Evolutionary conservation across 192 early-diverging fungal species (phyloP), one percentile per base, ranked within the genome.

Genomic region (Umbelopsis vinacea): DNA sequence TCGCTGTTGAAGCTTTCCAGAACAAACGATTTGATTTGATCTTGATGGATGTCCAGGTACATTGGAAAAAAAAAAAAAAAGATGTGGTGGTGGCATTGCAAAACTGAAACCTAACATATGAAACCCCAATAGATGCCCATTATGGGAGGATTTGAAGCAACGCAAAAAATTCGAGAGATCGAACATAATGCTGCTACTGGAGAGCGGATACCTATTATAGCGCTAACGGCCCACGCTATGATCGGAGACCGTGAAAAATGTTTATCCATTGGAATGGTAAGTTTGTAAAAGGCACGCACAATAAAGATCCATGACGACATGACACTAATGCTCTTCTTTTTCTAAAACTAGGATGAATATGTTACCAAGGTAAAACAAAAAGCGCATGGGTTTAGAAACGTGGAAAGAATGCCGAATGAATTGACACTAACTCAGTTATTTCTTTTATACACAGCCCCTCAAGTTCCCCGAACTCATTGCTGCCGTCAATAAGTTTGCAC

Each of bases 211-310:
- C 93, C 93, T 0, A 95, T 96, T 54, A 89, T 93, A 69, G 94
- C 93, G 7, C 76, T 96, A 67, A 95, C 94, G 1, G 94, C 94
- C 0, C 92, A 94, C 71, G 94, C 93, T n/a, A 94, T 95, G 92
- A 89, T 92, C 72, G 92, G 93, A 22, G 94, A 96, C 77, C 87
- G 93, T 69, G 93, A 96, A 75, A 91, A 91, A 74, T 95, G 94
- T 74, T 79, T 96, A 70, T 81, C 85, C 22, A 83, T 92, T 29
- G 93, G 93, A 11, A 95, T 96, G 94, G 92, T 81, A 83, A 67
- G 79, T 72, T 53, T 15, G 1, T 29, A 29, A 29, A 43, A 43
- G 8, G 40, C 11, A 43, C 40, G 40, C 11, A 43, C 40, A 43
- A 6, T 6, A 4, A 12, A 43, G 40, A 12, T 6, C 8, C 3